These are phyloP conservation scores for Coemansia sp. DNA, from an alignment of 192 early-diverging fungal genomes.

Conservation along the genomic window DNA sequence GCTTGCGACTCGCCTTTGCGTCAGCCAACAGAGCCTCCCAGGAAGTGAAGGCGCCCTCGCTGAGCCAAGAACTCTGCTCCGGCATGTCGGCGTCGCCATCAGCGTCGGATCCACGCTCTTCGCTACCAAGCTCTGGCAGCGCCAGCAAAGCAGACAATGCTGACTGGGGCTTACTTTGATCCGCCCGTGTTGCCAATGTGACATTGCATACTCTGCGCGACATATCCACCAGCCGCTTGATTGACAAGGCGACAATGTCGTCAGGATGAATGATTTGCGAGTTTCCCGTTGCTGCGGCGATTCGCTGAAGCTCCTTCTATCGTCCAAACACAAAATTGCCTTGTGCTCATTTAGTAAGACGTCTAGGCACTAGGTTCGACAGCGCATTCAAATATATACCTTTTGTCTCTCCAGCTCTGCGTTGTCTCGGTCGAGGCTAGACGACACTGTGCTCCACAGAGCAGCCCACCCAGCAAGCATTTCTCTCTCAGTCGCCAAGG, in stretches of 20 bases:
- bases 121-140: background rate
- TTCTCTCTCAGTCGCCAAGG: constrained; percentile 19
- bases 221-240: constrained; percentile 30
- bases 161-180: too few species aligned
- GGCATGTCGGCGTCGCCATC: constrained; percentile 7
- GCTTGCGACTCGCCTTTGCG: constrained; percentile 9
- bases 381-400: constrained; percentile 6
- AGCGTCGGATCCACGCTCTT: background rate
- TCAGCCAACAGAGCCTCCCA: constrained; percentile 35
- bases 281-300: background rate
- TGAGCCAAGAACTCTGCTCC: constrained; percentile 10
- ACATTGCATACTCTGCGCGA: constrained; percentile 7
- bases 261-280: constrained; percentile 27
- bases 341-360: too few species aligned
- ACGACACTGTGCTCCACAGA: constrained; percentile 26
- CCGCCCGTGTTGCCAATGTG: background rate
- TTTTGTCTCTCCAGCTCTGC: constrained; percentile 12
- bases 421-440: constrained; percentile 21
- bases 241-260: constrained; percentile 34
- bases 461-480: constrained; percentile 25
- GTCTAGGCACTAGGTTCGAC: background rate
- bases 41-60: constrained; percentile 30
- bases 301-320: constrained; percentile 13
- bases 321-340: background rate
- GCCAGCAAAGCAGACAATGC: too few species aligned